phyloP scores from a whole-genome alignment of 805 yeast genomes.

The Myxozyma vanderwaltii region DNA sequence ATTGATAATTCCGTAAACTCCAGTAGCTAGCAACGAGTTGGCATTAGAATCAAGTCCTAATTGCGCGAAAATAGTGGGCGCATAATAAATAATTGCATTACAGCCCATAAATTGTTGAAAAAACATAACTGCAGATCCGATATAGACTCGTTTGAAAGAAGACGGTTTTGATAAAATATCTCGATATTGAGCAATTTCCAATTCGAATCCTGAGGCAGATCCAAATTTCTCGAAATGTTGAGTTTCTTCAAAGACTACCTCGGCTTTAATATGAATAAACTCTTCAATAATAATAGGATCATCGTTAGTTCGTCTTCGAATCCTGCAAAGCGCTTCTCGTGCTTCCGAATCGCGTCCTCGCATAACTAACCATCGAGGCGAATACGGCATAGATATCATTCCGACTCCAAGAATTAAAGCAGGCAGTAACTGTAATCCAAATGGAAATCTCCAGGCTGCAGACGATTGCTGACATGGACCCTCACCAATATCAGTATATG shows the following conservation, averaged over 20 bases:
- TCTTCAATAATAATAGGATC: slow-evolving; percentile 25
- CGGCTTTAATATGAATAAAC: slow-evolving; percentile 14
- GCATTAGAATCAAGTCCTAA: slow-evolving; percentile 53
- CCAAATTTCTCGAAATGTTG: slow-evolving; percentile 9
- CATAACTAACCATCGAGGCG: slow-evolving; percentile 59
- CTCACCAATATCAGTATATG: slow-evolving; percentile 16
- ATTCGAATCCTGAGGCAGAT: not conserved
- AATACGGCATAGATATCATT: slow-evolving; percentile 45
- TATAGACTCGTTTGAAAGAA: slow-evolving; percentile 10
- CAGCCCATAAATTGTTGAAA: slow-evolving; percentile 31
- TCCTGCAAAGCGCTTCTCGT: slow-evolving; percentile 4
- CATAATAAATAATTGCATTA: slow-evolving; percentile 44
- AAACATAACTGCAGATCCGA: slow-evolving; percentile 18
- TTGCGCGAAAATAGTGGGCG: slow-evolving; percentile 52
- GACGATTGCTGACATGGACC: slow-evolving; percentile 35
- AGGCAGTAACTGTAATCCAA: slow-evolving; percentile 62
- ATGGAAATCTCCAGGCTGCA: slow-evolving; percentile 61
- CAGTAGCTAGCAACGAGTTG: slow-evolving; percentile 47
- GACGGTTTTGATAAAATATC: not conserved
- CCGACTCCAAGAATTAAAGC: slow-evolving; percentile 50
- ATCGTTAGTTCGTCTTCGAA: not conserved
- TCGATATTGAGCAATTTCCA: not conserved
- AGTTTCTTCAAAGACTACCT: slow-evolving; percentile 4
- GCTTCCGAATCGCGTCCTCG: slow-evolving; percentile 61
- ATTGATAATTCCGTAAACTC: slow-evolving; percentile 52